phyloP scores from a whole-genome alignment of 441 rosid species.

The Biscutella laevigata region DNA sequence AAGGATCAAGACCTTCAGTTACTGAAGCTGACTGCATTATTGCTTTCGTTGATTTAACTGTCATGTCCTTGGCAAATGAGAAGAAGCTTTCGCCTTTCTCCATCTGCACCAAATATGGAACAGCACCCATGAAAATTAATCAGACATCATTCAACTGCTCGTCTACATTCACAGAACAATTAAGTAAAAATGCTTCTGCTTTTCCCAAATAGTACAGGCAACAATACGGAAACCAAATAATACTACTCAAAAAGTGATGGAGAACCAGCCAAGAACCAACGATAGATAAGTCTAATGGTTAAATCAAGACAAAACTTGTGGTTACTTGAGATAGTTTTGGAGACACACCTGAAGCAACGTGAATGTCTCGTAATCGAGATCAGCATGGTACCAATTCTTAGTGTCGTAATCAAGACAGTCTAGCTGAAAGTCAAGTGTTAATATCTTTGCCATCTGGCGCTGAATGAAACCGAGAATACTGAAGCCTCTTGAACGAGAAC shows the following conservation, averaged over 20 bases:
- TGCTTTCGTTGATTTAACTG: conserved; percentile 75
- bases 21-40: conserved; percentile 46
- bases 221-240: neutral
- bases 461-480: conserved; percentile 75
- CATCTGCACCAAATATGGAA: conserved; percentile 34
- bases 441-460: conserved; percentile 70
- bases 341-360: conserved; percentile 65
- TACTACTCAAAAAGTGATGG: neutral
- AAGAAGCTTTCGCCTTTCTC: conserved; percentile 86
- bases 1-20: conserved; percentile 68
- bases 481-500: conserved; percentile 56
- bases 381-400: conserved; percentile 92
- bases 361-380: conserved; percentile 89
- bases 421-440: conserved; percentile 74
- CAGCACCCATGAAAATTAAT: conserved; percentile 10
- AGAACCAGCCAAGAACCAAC: neutral
- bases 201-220: neutral
- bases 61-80: conserved; percentile 83
- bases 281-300: neutral
- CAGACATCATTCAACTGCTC: neutral
- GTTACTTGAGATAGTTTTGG: neutral
- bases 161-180: neutral
- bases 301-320: neutral
- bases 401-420: conserved; percentile 76
- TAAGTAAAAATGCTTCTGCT: neutral